phyloP scores from a whole-genome alignment of 306 rosid genomes.

The Carpinus viminea region DNA sequence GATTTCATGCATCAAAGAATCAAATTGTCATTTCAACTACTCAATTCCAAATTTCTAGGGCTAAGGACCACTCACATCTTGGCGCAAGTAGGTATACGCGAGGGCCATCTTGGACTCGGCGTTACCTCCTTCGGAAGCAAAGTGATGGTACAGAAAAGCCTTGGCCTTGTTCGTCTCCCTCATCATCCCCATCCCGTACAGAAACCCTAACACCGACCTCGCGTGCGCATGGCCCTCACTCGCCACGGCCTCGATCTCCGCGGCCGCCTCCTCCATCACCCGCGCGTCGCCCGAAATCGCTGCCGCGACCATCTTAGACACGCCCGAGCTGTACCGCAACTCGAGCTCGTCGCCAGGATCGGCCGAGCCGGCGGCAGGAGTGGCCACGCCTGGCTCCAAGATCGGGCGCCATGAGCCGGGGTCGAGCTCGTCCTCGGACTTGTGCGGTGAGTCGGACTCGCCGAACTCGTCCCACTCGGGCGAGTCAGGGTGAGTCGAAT shows the following conservation, averaged over 20 bases:
- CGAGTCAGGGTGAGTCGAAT: conserved; percentile 51
- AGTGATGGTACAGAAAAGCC: conserved; percentile 71
- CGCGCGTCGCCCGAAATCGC: conserved; percentile 53
- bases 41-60: neutral
- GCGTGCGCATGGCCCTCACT: conserved; percentile 59
- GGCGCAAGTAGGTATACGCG: conserved; percentile 82
- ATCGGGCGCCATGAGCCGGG: conserved; percentile 94
- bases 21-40: neutral
- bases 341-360: conserved; percentile 26
- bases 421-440: conserved; percentile 79
- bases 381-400: conserved; percentile 60
- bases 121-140: conserved; percentile 74
- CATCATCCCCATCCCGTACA: conserved; percentile 68
- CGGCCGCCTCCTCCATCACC: conserved; percentile 56
- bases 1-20: neutral
- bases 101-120: conserved; percentile 96
- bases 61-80: conserved; percentile 55
- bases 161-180: conserved; percentile 67
- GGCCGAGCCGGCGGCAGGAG: conserved; percentile 17
- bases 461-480: conserved; percentile 94
- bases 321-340: conserved; percentile 53
- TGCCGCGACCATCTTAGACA: conserved; percentile 51
- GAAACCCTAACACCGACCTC: conserved; percentile 78
- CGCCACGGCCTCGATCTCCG: conserved; percentile 58
- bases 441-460: conserved; percentile 52